Conservation (phyloP, 768 basidiomycete species). For the Pisolithus sp. region DNA sequence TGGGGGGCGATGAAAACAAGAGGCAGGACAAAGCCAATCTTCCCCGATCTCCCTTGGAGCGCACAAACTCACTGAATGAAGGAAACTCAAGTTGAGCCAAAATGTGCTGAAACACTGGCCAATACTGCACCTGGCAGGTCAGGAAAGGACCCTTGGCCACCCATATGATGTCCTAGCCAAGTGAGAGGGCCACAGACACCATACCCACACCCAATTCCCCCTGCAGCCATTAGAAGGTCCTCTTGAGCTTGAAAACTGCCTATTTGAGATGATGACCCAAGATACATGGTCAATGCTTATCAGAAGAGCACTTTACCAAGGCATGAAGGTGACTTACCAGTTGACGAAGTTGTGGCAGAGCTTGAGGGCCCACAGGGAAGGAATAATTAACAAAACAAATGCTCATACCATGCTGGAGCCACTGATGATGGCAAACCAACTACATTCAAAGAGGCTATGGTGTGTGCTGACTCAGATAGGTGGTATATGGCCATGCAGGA, state of each 20-base stretch:
- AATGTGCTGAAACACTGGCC: no score
- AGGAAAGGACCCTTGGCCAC: background rate
- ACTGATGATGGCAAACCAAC: background rate
- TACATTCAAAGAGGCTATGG: background rate
- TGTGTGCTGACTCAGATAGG: background rate
- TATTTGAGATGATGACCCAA: background rate
- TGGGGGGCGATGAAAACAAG: no score
- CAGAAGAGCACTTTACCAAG: background rate
- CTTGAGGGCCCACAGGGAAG: background rate
- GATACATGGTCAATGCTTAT: background rate
- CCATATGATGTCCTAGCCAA: background rate
- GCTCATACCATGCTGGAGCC: background rate
- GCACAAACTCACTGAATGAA: no score
- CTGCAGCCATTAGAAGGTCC: background rate
- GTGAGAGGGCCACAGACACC: background rate
- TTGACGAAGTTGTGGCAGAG: no score
- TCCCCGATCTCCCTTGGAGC: no score
- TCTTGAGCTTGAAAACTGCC: background rate
- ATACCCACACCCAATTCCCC: background rate
- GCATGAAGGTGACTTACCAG: no score
- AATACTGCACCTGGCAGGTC: no score
- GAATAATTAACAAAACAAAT: background rate
- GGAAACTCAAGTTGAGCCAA: no score
- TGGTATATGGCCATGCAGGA: background rate
- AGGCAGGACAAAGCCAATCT: no score